These are phyloP conservation scores for Colletotrichum sp. DNA, from an alignment of 2,329 filamentous ascomycete species.

Conservation along the genomic window DNA sequence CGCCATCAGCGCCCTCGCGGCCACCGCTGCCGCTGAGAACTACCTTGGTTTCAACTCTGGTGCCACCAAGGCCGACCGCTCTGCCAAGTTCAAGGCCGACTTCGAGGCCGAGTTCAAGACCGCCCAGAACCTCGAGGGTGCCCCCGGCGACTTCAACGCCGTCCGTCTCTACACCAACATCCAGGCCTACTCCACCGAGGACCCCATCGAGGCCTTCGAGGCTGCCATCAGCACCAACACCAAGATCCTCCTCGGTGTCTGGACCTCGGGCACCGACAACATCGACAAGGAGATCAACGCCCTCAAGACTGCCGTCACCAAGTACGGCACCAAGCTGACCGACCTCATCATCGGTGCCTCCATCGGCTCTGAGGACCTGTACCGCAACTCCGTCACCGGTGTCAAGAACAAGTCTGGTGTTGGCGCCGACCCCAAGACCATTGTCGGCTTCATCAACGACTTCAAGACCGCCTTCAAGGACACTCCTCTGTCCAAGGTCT, in stretches of 20 bases:
- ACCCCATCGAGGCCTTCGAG: constrained; percentile 83
- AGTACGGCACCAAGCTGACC: constrained; percentile 54
- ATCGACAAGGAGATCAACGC: constrained; percentile 66
- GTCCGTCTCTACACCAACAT: constrained; percentile 73
- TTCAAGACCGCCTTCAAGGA: constrained; percentile 62
- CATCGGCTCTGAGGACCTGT: constrained; percentile 71
- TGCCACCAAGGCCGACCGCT: constrained; percentile 47
- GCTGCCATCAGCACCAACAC: constrained; percentile 66
- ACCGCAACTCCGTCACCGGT: constrained; percentile 65
- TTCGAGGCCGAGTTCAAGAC: constrained; percentile 51
- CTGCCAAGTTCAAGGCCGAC: constrained; percentile 57
- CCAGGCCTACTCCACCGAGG: constrained; percentile 67
- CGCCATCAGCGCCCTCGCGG: constrained; percentile 42
- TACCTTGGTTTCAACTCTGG: constrained; percentile 61
- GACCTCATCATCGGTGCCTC: constrained; percentile 68
- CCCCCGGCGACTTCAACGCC: constrained; percentile 60
- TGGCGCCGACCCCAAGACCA: constrained; percentile 61
- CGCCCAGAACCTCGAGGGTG: constrained; percentile 41
- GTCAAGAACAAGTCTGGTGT: constrained; percentile 64
- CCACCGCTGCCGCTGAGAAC: constrained; percentile 46
- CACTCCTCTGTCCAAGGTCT: constrained; percentile 47
- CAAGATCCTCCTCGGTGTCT: constrained; percentile 67
- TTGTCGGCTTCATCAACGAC: constrained; percentile 70
- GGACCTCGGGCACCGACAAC: constrained; percentile 59
- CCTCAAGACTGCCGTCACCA: constrained; percentile 58